Conservation (phyloP, 1,139 yeast genomes). For the Taphrina communis region DNA sequence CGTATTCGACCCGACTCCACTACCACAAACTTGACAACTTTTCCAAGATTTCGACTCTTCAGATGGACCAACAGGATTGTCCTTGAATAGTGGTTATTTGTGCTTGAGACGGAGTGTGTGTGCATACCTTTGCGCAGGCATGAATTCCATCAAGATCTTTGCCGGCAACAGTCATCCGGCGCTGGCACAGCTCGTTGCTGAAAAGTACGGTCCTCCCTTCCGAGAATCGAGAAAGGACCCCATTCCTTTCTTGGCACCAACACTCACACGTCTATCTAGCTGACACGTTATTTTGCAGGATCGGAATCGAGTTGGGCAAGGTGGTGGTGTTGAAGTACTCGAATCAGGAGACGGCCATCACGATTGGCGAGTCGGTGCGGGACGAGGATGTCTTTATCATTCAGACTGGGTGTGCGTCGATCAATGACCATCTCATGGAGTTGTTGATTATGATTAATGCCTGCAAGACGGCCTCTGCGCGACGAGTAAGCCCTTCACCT, state of each 20-base stretch:
- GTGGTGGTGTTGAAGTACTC: constrained; percentile 51
- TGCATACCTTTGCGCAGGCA: neutral
- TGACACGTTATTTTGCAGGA: constrained; percentile 28
- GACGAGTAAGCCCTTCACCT: constrained; percentile 48
- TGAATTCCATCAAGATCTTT: constrained; percentile 45
- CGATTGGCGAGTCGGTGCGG: constrained; percentile 93
- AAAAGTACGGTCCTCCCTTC: constrained; percentile 26
- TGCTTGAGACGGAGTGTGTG: neutral
- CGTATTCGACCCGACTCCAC: constrained; percentile 19
- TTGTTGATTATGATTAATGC: constrained; percentile 87
- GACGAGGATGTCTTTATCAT: constrained; percentile 93
- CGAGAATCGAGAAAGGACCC: neutral
- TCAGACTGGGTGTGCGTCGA: constrained; percentile 65
- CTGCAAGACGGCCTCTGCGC: constrained; percentile 94
- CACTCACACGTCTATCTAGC: neutral
- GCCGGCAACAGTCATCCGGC: constrained; percentile 45
- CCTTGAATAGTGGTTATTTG: no score
- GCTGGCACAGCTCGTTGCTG: constrained; percentile 44
- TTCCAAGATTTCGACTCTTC: neutral
- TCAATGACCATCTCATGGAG: constrained; percentile 89
- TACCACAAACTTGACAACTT: constrained; percentile 16
- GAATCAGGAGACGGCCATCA: constrained; percentile 95
- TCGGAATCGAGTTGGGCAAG: constrained; percentile 43
- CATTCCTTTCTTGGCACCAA: no score
- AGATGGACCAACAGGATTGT: no score